These are phyloP conservation scores for Penicillium crystallinum DNA, from an alignment of 495 filamentous ascomycete species.

Conservation along the genomic window DNA sequence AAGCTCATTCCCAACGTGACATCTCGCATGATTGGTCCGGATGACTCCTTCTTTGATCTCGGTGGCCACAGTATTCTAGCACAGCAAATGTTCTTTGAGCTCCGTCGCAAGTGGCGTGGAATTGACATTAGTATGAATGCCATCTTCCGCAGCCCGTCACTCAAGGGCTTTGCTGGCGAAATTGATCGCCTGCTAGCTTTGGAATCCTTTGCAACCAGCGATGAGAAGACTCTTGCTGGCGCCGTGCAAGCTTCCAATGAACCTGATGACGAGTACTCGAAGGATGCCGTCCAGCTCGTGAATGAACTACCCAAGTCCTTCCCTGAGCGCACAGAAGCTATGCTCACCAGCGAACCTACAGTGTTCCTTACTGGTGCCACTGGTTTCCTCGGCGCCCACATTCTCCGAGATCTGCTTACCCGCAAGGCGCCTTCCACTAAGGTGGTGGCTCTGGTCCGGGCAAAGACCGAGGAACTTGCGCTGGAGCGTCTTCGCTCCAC, in stretches of 20 bases:
- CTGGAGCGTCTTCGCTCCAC: constrained; percentile 45
- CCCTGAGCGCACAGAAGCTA: constrained; percentile 22
- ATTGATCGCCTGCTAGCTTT: constrained; percentile 59
- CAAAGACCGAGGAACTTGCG: constrained; percentile 47
- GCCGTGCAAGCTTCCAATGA: constrained; percentile 21
- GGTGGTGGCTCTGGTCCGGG: constrained; percentile 77
- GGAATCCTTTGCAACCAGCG: constrained; percentile 30
- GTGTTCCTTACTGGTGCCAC: constrained; percentile 88
- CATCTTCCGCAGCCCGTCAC: constrained; percentile 71
- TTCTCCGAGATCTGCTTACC: constrained; percentile 68
- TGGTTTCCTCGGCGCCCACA: constrained; percentile 82
- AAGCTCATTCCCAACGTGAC: constrained; percentile 48
- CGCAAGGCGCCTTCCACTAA: constrained; percentile 52
- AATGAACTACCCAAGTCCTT: constrained; percentile 42
- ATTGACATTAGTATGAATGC: constrained; percentile 68
- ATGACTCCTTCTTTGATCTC: constrained; percentile 78
- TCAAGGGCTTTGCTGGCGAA: constrained; percentile 66
- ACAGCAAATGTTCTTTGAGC: constrained; percentile 73
- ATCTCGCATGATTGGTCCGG: constrained; percentile 53
- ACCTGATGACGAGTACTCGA: constrained; percentile 58
- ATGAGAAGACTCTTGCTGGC: constrained; percentile 24
- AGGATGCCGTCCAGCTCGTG: constrained; percentile 56
- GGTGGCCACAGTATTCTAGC: constrained; percentile 86
- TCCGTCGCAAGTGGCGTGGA: constrained; percentile 57
- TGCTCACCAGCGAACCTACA: constrained; percentile 41